Conservation (phyloP, 805 yeast genomes). For the Myxozyma melibiosi region DNA sequence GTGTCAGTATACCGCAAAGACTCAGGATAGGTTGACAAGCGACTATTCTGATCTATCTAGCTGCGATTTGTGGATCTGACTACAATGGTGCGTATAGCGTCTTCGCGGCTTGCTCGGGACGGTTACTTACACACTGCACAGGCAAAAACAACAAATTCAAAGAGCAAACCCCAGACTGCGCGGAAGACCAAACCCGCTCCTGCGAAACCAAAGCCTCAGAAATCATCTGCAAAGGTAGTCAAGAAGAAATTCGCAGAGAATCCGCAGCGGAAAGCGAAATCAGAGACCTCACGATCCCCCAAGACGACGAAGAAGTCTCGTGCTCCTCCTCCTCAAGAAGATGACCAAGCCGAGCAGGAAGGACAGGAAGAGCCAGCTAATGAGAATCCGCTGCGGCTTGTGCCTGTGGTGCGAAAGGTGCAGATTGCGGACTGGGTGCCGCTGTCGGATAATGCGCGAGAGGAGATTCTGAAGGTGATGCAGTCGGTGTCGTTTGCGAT, state of each 20-base stretch:
- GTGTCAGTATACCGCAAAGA: too few species aligned
- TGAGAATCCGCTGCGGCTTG: background rate
- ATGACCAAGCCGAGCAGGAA: background rate
- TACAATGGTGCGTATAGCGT: background rate
- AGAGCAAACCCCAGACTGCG: background rate
- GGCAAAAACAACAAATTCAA: background rate
- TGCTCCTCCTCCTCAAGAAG: background rate
- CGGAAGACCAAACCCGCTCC: background rate
- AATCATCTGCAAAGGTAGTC: background rate
- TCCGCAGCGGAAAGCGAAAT: background rate
- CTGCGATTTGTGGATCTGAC: background rate
- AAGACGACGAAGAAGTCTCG: background rate
- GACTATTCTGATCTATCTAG: too few species aligned
- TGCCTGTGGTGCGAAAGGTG: constrained; percentile 16
- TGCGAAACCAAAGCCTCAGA: background rate
- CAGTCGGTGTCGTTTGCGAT: constrained; percentile 19
- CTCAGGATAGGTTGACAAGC: too few species aligned
- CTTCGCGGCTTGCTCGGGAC: too few species aligned
- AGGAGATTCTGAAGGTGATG: constrained; percentile 16
- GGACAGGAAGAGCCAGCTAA: background rate
- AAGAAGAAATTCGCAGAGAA: background rate
- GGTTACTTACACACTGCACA: background rate
- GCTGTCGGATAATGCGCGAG: constrained; percentile 17
- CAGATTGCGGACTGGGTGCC: constrained; percentile 15
- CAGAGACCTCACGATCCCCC: background rate